Evolutionary conservation across 2,329 filamentous ascomycete species (phyloP).

Genomic region (Colletotrichum sp.): DNA sequence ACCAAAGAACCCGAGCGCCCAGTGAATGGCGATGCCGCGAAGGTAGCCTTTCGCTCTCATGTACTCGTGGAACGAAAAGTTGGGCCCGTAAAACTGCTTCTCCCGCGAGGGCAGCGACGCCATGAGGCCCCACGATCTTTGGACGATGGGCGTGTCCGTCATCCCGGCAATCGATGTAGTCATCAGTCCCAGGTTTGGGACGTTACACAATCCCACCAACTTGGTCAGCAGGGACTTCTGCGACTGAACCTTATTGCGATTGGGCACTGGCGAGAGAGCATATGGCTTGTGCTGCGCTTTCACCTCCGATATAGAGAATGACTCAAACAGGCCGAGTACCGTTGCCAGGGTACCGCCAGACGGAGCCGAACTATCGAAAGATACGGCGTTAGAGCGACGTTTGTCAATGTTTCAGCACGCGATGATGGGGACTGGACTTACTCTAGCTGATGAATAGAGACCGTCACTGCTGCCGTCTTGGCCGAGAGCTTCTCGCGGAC

Average conservation of each 20-base stretch:
- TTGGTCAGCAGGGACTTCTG: constrained; percentile 44
- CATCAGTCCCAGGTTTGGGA: constrained; percentile 60
- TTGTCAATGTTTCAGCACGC: not conserved
- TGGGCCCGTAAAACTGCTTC: constrained; percentile 62
- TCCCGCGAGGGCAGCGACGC: constrained; percentile 45
- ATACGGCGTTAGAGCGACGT: constrained; percentile 9
- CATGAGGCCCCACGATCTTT: constrained; percentile 68
- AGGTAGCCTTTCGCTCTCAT: constrained; percentile 55
- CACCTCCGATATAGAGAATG: constrained; percentile 54
- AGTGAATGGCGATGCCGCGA: constrained; percentile 55
- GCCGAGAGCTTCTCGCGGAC: constrained; percentile 55
- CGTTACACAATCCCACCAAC: constrained; percentile 53
- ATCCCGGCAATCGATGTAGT: constrained; percentile 56
- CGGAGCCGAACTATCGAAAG: constrained; percentile 44
- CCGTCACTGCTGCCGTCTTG: constrained; percentile 57
- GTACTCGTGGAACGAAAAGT: constrained; percentile 64
- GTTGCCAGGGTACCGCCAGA: constrained; percentile 76
- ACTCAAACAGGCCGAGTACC: constrained; percentile 62
- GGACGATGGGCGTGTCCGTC: constrained; percentile 60
- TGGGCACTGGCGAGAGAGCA: constrained; percentile 61
- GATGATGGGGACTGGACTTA: constrained; percentile 30
- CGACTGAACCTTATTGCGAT: constrained; percentile 34
- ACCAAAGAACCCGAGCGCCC: constrained; percentile 46
- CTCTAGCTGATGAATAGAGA: constrained; percentile 52
- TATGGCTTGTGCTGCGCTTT: constrained; percentile 53